Conservation (phyloP, 2,329 filamentous ascomycete genomes). For the Orbilia brochopaga region DNA sequence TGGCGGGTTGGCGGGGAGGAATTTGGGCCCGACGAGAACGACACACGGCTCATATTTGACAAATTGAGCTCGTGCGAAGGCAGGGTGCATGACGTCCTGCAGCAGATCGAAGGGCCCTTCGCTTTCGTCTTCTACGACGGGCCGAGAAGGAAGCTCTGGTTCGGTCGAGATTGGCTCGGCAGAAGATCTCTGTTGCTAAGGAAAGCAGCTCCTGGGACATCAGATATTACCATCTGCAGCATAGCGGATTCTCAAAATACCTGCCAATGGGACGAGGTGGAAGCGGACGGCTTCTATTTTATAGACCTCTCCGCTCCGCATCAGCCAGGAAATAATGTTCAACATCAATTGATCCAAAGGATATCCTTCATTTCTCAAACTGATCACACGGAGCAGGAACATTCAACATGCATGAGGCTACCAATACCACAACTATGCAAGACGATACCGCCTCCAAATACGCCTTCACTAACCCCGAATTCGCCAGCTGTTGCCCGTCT, state of each 20-base stretch:
- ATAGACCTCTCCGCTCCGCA: constrained; percentile 63
- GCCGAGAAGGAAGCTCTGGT: constrained; percentile 69
- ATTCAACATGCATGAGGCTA: constrained; percentile 30
- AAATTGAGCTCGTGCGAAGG: constrained; percentile 61
- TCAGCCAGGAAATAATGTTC: background rate
- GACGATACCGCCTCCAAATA: constrained; percentile 17
- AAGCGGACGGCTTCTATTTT: constrained; percentile 80
- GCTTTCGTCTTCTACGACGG: constrained; percentile 84
- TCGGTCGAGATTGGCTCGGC: constrained; percentile 84
- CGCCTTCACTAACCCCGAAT: constrained; percentile 56
- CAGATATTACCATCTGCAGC: constrained; percentile 52
- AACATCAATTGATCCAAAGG: constrained; percentile 3
- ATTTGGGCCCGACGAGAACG: constrained; percentile 70
- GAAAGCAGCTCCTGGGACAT: constrained; percentile 55
- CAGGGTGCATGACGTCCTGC: constrained; percentile 64
- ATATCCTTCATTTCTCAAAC: constrained; percentile 25
- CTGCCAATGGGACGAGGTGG: constrained; percentile 81
- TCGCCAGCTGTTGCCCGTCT: constrained; percentile 65
- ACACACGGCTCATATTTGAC: constrained; percentile 73
- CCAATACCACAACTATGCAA: constrained; percentile 38
- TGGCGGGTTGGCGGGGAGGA: constrained; percentile 72
- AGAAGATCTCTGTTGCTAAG: constrained; percentile 77
- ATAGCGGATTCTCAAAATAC: constrained; percentile 62
- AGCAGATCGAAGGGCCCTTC: constrained; percentile 78
- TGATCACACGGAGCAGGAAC: constrained; percentile 25